A percentile compares a stretch with the other conserved stretches of the same genome.
These are phyloP conservation scores for Fomitiporia mediterranea DNA, from an alignment of 1,284 basidiomycete genomes.

Conservation along the genomic window DNA sequence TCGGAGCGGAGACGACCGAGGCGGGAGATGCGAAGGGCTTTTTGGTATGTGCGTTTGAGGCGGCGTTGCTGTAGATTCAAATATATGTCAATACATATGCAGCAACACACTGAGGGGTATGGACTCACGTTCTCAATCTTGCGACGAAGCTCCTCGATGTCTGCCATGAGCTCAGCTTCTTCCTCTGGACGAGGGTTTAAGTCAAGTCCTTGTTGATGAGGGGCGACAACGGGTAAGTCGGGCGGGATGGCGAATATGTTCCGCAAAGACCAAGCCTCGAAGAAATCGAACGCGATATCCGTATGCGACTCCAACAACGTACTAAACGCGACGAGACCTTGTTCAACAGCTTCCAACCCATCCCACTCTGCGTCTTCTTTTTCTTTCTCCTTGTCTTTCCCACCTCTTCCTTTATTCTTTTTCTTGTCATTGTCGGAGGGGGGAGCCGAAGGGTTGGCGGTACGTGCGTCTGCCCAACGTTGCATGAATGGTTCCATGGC, in stretches of 20 bases:
- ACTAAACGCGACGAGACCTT: conserved; percentile 68
- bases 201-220: conserved; percentile 59
- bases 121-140: conserved; percentile 56
- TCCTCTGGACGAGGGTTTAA: conserved; percentile 44
- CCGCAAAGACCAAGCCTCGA: conserved; percentile 72
- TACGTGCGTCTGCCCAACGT: conserved; percentile 62
- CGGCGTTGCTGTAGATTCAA: conserved; percentile 52
- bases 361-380: conserved; percentile 19
- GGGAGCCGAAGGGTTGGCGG: neutral
- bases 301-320: conserved; percentile 74
- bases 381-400: conserved; percentile 3
- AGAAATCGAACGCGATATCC: conserved; percentile 76
- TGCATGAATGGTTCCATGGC: conserved; percentile 70
- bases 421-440: neutral
- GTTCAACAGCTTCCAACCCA: conserved; percentile 18
- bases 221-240: conserved; percentile 61
- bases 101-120: too few relatives aligned
- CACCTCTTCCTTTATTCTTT: neutral
- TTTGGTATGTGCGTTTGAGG: conserved; percentile 48
- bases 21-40: conserved; percentile 43
- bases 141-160: conserved; percentile 53
- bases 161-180: conserved; percentile 55
- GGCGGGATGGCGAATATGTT: conserved; percentile 70
- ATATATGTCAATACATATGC: neutral
- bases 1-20: conserved; percentile 41